A percentile compares a stretch with the other conserved stretches of the same genome.
phyloP scores from a whole-genome alignment of 2,329 filamentous ascomycete species.

The Fusarium veterinarium region DNA sequence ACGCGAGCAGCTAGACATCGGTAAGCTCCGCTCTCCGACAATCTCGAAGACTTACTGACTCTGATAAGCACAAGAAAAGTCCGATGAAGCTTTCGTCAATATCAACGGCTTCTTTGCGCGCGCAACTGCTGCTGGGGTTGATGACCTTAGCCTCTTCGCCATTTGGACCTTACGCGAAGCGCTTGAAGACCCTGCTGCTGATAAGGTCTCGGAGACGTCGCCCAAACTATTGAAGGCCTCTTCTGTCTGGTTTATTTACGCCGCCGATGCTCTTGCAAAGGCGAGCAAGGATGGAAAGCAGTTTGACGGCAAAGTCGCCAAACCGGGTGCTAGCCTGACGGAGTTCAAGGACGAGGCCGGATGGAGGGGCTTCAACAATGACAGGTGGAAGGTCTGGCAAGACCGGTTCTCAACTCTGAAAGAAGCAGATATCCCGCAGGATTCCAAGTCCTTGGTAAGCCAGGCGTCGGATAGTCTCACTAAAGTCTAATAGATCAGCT shows the following conservation, averaged over 20 bases:
- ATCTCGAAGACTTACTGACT: not conserved
- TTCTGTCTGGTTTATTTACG: conserved; percentile 33
- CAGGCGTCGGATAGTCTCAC: not conserved
- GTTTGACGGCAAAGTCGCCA: conserved; percentile 38
- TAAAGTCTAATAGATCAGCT: not conserved
- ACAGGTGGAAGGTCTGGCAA: conserved; percentile 28
- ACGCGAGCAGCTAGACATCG: conserved; percentile 31
- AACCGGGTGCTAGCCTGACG: conserved; percentile 16
- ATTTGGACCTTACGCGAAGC: conserved; percentile 34
- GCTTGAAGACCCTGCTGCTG: conserved; percentile 27
- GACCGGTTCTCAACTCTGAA: not conserved
- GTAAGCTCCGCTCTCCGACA: not conserved
- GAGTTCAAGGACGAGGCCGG: not conserved
- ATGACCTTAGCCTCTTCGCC: conserved; percentile 32
- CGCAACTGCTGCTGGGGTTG: conserved; percentile 10
- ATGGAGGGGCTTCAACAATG: conserved; percentile 31
- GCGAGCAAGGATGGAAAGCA: conserved; percentile 8
- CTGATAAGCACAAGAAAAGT: conserved; percentile 16
- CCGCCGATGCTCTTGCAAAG: not conserved
- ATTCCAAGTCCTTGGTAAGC: not conserved
- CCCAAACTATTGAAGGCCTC: conserved; percentile 2
- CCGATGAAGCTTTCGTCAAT: conserved; percentile 18
- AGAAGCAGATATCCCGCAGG: not conserved
- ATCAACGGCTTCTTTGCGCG: conserved; percentile 35
- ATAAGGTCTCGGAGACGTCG: conserved; percentile 5